These are phyloP conservation scores for Murraya paniculata DNA, from an alignment of 345 rosid genomes.

Conservation along the genomic window DNA sequence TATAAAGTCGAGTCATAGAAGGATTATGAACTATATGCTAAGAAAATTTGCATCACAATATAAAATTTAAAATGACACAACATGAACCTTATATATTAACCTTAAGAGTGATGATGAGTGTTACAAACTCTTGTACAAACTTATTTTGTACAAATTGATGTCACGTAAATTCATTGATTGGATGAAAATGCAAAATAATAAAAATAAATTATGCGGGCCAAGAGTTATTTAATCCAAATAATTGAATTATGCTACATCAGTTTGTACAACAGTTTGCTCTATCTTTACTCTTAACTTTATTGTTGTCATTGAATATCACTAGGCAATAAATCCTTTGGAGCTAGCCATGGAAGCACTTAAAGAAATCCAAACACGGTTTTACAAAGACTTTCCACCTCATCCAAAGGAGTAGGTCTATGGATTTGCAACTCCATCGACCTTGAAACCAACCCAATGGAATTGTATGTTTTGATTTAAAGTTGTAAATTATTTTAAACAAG, in stretches of 20 bases:
- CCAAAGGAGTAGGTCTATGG: slow-evolving; percentile 72
- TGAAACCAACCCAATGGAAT: slow-evolving; percentile 98
- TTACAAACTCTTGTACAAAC: too few relatives aligned
- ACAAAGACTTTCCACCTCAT: slow-evolving; percentile 87
- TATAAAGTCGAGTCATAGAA: neutral
- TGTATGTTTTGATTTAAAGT: slow-evolving; percentile 44
- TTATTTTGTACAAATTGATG: too few relatives aligned
- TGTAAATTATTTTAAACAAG: slow-evolving; percentile 7
- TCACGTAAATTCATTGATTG: too few relatives aligned
- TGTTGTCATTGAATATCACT: slow-evolving; percentile 18
- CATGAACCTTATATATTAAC: neutral
- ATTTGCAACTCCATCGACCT: slow-evolving; percentile 94
- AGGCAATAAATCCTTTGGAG: slow-evolving; percentile 95
- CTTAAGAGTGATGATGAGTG: neutral
- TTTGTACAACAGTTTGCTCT: too few relatives aligned
- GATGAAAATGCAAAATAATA: too few relatives aligned
- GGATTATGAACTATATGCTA: neutral
- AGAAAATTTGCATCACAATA: neutral
- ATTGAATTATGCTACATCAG: too few relatives aligned
- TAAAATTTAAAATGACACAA: neutral
- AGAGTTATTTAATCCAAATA: too few relatives aligned
- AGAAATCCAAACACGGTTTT: slow-evolving; percentile 75
- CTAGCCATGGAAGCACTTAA: slow-evolving; percentile 86
- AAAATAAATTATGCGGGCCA: too few relatives aligned
- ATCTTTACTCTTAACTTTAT: neutral